Conservation (phyloP, 305 asterid genomes). For the Salvia sclarea region DNA sequence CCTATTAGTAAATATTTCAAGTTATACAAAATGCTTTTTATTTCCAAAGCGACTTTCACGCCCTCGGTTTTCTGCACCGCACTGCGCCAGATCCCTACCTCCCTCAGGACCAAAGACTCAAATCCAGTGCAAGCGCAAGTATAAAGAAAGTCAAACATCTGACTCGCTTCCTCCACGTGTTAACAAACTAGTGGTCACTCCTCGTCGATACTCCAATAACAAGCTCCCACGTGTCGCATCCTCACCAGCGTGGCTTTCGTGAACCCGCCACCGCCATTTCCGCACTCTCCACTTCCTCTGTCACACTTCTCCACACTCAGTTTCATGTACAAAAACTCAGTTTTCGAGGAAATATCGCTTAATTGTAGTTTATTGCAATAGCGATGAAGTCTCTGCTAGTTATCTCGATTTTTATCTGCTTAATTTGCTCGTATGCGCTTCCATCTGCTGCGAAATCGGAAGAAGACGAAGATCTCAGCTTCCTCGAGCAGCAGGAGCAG, state of each 20-base stretch:
- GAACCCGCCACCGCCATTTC: conserved; percentile 37
- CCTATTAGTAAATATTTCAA: too few relatives aligned
- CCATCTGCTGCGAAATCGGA: conserved; percentile 42
- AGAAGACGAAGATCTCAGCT: conserved; percentile 77
- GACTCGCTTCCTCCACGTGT: conserved; percentile 37
- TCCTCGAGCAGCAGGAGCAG: conserved; percentile 57
- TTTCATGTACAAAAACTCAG: neutral
- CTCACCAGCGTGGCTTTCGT: conserved; percentile 23
- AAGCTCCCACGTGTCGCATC: conserved; percentile 33
- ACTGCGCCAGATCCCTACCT: neutral
- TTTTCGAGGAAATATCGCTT: neutral
- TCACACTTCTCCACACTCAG: conserved; percentile 17
- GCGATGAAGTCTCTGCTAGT: conserved; percentile 35
- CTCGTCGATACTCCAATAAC: neutral
- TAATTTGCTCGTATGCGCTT: conserved; percentile 37
- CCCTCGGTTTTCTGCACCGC: neutral
- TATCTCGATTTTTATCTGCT: conserved; percentile 41
- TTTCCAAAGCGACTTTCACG: neutral
- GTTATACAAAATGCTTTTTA: too few relatives aligned
- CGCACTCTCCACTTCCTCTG: conserved; percentile 26
- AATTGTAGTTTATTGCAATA: conserved; percentile 24
- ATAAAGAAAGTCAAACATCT: conserved; percentile 12
- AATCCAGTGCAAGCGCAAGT: conserved; percentile 18
- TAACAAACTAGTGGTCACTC: conserved; percentile 18
- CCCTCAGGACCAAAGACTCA: neutral